Base-by-base conservation (phyloP, 140 eudicot genomes). In the Oenanthe javanica region DNA sequence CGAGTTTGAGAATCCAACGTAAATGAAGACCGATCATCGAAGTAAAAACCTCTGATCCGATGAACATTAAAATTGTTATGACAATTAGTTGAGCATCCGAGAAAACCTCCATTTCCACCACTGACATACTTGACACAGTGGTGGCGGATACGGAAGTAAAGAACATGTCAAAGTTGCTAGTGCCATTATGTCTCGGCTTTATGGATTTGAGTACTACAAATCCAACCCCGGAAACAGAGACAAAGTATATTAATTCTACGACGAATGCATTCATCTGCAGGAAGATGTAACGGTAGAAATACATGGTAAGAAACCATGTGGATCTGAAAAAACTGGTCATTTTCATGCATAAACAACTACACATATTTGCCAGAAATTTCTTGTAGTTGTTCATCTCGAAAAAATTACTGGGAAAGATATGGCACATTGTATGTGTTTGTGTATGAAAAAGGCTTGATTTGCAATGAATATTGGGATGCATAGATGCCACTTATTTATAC, bases 41-140 rank as follows among this genome's bases (percentile, higher is more conserved):
- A 25, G 86, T 79, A 59, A 90, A 90, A 4, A 90, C 80, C 61
- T 92, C 97, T 0, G 93, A 91, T 12, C 97, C 96, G 15, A 89
- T 48, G 18, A 92, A 85, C 92, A 92, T 88, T 31, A 89, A 83
- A 42, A 89, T 31, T 27, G 86, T 90, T 48, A 90, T 64, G 77
- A 92, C 79, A 9, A 88, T 70, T 61, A 92, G 89, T 79, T 92
- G 97, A 45, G 83, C 19, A 79, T 87, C 81, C 7, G 93, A 90
- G 49, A 92, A 92, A 45, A 87, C 89, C 79, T 90, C 96, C 93
- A 92, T 92, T 81, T 92, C 93, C 1, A 92, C 84, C 1, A 91
- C 85, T 27, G 97, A 92, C 97, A 92, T 88, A 82, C 97, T 92
- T 23, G 97, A 92, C 55, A 90, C 89, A 1, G 93, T 92, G n/a